A percentile compares a stretch with the other conserved stretches of the same genome.
These are phyloP conservation scores for Parathielavia appendiculata DNA, from an alignment of 495 filamentous ascomycete genomes.

Conservation along the genomic window DNA sequence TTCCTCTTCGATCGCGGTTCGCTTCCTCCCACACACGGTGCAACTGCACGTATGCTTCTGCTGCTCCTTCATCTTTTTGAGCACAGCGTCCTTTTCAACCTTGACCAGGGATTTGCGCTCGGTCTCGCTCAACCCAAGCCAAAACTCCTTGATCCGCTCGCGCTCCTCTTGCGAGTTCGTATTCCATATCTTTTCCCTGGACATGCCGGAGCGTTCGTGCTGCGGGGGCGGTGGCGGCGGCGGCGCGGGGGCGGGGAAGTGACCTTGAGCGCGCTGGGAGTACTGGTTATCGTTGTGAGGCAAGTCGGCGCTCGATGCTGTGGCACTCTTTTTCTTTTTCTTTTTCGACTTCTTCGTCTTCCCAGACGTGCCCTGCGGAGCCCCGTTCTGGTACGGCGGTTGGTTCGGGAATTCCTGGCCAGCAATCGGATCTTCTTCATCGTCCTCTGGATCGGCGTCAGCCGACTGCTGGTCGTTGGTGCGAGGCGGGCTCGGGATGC, in stretches of 20 bases:
- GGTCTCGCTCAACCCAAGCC: conserved; percentile 91
- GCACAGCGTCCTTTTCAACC: conserved; percentile 95
- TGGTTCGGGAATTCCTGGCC: conserved; percentile 4
- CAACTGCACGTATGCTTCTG: conserved; percentile 99
- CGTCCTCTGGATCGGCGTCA: conserved; percentile 29
- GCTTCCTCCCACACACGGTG: conserved; percentile 92
- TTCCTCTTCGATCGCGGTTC: conserved; percentile 97
- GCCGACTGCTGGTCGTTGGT: conserved; percentile 29
- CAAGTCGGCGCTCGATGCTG: conserved; percentile 16
- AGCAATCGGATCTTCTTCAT: conserved; percentile 22
- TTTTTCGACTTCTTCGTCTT: conserved; percentile 59
- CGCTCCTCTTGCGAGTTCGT: conserved; percentile 88
- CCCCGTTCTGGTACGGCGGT: conserved; percentile 17
- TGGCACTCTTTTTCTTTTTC: conserved; percentile 49
- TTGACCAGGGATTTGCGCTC: conserved; percentile 92
- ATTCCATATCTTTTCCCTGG: conserved; percentile 92
- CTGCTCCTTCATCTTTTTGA: conserved; percentile 99
- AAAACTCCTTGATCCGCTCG: conserved; percentile 96
- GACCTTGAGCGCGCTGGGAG: conserved; percentile 13
- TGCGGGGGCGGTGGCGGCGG: conserved; percentile 19
- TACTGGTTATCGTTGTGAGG: conserved; percentile 14
- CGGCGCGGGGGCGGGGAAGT: conserved; percentile 10
- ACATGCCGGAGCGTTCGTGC: conserved; percentile 42
- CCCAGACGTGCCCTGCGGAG: conserved; percentile 11
- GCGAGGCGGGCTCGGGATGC: conserved; percentile 36